phyloP scores from a whole-genome alignment of 2,329 filamentous ascomycete species.

The Penicillium sp. region DNA sequence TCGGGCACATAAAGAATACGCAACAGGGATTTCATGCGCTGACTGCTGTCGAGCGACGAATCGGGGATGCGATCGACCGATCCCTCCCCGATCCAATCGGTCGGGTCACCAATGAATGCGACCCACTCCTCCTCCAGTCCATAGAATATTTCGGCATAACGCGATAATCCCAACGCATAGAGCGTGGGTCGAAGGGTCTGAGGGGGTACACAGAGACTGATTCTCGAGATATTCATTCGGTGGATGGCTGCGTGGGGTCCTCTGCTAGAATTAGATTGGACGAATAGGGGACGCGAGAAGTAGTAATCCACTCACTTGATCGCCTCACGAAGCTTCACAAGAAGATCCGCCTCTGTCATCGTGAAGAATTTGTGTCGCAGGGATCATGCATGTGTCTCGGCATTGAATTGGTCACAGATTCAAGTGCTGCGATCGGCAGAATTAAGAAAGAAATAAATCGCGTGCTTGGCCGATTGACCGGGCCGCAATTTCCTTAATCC shows the following conservation, averaged over 20 bases:
- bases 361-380: neutral
- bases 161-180: slow-evolving; percentile 11
- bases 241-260: slow-evolving; percentile 15
- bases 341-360: slow-evolving; percentile 11
- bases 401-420: neutral
- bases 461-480: neutral
- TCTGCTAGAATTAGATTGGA: slow-evolving; percentile 1
- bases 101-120: slow-evolving; percentile 10
- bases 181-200: neutral
- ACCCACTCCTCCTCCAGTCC: slow-evolving; percentile 12
- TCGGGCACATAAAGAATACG: slow-evolving; percentile 12
- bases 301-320: slow-evolving; percentile 6
- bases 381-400: neutral
- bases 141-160: slow-evolving; percentile 14
- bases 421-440: neutral
- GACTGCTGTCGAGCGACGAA: neutral
- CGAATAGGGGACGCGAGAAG: neutral
- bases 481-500: slow-evolving; percentile 6
- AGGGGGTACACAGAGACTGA: slow-evolving; percentile 12
- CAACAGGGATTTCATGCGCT: slow-evolving; percentile 8
- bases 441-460: neutral
- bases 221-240: slow-evolving; percentile 11
- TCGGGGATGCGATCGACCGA: neutral
- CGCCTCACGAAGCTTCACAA: slow-evolving; percentile 6
- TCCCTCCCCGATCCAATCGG: slow-evolving; percentile 9